A percentile compares a stretch with the other conserved stretches of the same genome.
Conservation (phyloP, 257 asterid species). For the Leonotis leonurus region DNA sequence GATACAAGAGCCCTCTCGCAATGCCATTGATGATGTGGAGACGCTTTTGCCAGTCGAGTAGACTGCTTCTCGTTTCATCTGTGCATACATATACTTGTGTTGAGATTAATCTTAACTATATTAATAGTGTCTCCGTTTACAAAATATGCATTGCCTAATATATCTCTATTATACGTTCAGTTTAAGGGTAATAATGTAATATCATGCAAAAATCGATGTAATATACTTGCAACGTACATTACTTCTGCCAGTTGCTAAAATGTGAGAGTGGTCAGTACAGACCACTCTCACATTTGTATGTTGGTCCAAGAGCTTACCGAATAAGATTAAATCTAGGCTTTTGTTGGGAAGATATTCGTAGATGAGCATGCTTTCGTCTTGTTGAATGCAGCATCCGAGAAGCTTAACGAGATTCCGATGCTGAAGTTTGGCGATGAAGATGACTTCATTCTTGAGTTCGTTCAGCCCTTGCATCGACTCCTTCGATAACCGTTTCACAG, state of each 20-base stretch:
- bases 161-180: no score
- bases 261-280: no score
- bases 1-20: conserved; percentile 8
- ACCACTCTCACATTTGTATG: no score
- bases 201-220: no score
- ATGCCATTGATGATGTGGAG: background rate
- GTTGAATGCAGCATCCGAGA: background rate
- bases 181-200: no score
- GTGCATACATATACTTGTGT: background rate
- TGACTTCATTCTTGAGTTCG: background rate
- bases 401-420: background rate
- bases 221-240: no score
- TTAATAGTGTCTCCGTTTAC: no score
- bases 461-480: background rate
- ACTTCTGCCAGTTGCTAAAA: no score
- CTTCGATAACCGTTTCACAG: background rate
- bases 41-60: background rate
- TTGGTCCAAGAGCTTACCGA: background rate
- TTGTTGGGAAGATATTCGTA: background rate
- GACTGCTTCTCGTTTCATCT: background rate
- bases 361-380: background rate
- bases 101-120: no score
- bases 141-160: no score
- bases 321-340: background rate
- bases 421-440: background rate